Conservation (phyloP, 345 rosid species). For the Kandelia obovata region DNA sequence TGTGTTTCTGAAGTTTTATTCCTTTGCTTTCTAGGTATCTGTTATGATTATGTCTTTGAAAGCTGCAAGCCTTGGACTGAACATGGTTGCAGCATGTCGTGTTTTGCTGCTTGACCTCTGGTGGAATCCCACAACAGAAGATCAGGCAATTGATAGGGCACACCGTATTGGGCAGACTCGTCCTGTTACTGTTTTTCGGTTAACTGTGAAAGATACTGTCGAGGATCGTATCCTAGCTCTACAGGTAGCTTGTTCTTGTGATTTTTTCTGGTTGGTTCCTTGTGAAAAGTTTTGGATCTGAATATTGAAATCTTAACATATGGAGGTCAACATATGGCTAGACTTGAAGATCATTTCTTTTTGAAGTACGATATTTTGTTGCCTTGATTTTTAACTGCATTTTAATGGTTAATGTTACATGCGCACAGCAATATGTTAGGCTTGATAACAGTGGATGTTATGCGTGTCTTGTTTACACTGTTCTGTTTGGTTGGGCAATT, state of each 20-base stretch:
- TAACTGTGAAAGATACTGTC: constrained; percentile 85
- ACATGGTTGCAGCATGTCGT: constrained; percentile 95
- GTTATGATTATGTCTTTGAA: constrained; percentile 96
- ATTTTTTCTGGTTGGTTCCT: not conserved
- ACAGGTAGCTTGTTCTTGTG: constrained; percentile 45
- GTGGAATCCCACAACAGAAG: constrained; percentile 99
- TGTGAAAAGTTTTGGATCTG: not conserved
- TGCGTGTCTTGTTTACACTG: not conserved
- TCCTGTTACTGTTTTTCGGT: constrained; percentile 73
- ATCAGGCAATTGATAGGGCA: constrained; percentile 96
- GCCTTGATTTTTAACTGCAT: not conserved
- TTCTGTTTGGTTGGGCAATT: not conserved
- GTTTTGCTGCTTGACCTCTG: constrained; percentile 86
- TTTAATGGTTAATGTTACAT: not conserved
- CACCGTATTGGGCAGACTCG: constrained; percentile 98
- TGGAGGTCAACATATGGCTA: not conserved
- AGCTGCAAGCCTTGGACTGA: constrained; percentile 97
- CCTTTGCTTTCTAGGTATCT: constrained; percentile 48
- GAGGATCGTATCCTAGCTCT: constrained; percentile 90
- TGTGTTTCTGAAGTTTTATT: not conserved
- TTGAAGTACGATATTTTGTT: not conserved
- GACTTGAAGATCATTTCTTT: too few relatives aligned
- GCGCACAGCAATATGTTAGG: not conserved
- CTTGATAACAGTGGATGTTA: not conserved
- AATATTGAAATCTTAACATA: constrained; percentile 6